phyloP scores from a whole-genome alignment of 306 rosid genomes.

The Fragaria iinumae region DNA sequence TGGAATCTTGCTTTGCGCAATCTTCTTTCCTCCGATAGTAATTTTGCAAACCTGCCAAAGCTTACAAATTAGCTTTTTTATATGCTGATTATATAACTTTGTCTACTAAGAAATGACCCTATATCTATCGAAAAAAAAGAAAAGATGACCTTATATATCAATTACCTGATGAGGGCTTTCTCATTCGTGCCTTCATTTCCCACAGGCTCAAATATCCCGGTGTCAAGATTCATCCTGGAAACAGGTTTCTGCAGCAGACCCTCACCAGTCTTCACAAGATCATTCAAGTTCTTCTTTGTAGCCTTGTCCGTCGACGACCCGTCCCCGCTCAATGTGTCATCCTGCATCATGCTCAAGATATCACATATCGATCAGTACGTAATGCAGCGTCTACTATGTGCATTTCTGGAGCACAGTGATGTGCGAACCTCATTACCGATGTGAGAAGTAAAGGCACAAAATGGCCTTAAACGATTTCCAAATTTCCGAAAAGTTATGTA shows the following conservation, averaged over 20 bases:
- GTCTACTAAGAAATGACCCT: no score
- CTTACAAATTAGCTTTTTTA: background rate
- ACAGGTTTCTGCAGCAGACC: conserved; percentile 17
- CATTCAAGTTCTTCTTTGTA: conserved; percentile 8
- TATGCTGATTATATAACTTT: no score
- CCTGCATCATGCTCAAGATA: conserved; percentile 7
- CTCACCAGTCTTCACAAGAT: conserved; percentile 19
- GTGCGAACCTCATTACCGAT: no score
- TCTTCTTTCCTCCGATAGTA: conserved; percentile 14
- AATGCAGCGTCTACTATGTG: no score
- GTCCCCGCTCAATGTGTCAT: conserved; percentile 11
- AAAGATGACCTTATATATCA: background rate
- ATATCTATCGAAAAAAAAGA: no score
- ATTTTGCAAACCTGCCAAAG: conserved; percentile 22
- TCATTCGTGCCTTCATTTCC: conserved; percentile 12
- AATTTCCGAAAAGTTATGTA: no score
- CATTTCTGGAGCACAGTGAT: no score
- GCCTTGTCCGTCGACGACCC: conserved; percentile 20
- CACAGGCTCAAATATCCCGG: conserved; percentile 7
- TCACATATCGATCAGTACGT: background rate
- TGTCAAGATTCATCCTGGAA: conserved; percentile 20
- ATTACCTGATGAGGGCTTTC: conserved; percentile 9
- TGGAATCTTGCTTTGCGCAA: conserved; percentile 14
- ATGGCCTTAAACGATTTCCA: no score
- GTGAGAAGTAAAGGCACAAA: no score